Base-by-base conservation (phyloP, 2,329 filamentous ascomycete genomes). In the Sporothrix mexicana region DNA sequence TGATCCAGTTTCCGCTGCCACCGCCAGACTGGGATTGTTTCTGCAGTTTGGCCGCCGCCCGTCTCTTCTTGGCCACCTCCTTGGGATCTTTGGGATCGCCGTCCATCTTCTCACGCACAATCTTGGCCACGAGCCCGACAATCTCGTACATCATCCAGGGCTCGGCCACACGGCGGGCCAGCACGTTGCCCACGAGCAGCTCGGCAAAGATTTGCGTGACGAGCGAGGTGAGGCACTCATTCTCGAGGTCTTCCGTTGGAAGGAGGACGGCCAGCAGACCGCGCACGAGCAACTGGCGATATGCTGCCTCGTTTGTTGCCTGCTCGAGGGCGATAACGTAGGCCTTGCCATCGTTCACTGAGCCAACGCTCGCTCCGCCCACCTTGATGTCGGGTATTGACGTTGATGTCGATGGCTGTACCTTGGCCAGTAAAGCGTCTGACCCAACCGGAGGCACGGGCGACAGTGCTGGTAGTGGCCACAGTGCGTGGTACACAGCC, bases 161-260 rank as follows among this genome's bases (percentile, higher is more conserved):
- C 82, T 98, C 91, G 77, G 92, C 94, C 55, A 92, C 87, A 80
- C 92, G 97, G 78, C 91, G 92, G 77, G 91, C 90, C 77, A 98
- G 86, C 73, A 92, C 88, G 77, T 93, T 94, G 75, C 93, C 93
- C 76, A 99, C 86, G 75, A 98, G 93, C 80, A 97, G 90, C 81
- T 98, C 94, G 7, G 94, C 93, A 74, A 98, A 86, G 76, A 98
- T 92, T 82, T 98, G 94, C 71, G 91, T 90, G 75, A 98, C 92
- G 74, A 99, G 85, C 49, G 93, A 88, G 72, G 93, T 92, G 78
- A 98, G 85, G 80, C 93, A 97, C 71, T 89, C 89, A 80, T 97
- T 98, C 78, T 95, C 90, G 53, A 98, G 85, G 80, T 98, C 95
- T 78, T 98, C 95, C 17, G 94, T 96, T 10, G 96, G 96, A 23